These are phyloP conservation scores for Syzygium malaccense DNA, from an alignment of 441 rosid species.

Conservation along the genomic window DNA sequence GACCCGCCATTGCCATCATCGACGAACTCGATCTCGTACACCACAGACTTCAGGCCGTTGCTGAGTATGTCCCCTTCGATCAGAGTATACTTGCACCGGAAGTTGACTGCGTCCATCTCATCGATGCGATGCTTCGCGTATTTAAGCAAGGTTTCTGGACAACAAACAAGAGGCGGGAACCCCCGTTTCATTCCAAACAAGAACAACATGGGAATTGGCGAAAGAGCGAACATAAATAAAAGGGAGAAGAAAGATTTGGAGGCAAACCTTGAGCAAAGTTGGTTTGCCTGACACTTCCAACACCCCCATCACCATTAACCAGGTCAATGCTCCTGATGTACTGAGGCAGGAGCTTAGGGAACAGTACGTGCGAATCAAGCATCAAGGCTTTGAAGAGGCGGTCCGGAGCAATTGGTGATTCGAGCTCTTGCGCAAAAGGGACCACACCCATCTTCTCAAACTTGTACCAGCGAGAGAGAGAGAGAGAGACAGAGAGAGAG, in stretches of 20 bases:
- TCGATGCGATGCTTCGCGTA: constrained; percentile 2
- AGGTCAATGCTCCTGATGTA: not conserved
- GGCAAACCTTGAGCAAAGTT: not conserved
- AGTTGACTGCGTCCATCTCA: not conserved
- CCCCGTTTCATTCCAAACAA: not conserved
- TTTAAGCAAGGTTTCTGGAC: not conserved
- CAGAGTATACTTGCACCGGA: constrained; percentile 3
- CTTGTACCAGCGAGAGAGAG: not conserved
- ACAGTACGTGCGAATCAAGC: not conserved
- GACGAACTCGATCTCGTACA: not conserved
- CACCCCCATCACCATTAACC: not conserved
- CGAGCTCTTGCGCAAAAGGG: not conserved
- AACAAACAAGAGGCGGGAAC: not conserved
- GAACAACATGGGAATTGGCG: not conserved
- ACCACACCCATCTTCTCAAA: not conserved
- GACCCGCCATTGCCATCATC: not conserved
- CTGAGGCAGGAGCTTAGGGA: not conserved
- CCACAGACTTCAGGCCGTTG: not conserved
- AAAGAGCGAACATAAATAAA: not conserved
- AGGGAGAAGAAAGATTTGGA: not conserved
- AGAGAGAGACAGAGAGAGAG: not conserved
- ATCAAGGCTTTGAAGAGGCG: not conserved
- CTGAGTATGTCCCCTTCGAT: not conserved
- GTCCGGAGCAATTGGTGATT: not conserved
- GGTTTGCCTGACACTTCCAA: not conserved